These are phyloP conservation scores for Ganoderma boninense DNA, from an alignment of 1,284 basidiomycete species.

Conservation along the genomic window DNA sequence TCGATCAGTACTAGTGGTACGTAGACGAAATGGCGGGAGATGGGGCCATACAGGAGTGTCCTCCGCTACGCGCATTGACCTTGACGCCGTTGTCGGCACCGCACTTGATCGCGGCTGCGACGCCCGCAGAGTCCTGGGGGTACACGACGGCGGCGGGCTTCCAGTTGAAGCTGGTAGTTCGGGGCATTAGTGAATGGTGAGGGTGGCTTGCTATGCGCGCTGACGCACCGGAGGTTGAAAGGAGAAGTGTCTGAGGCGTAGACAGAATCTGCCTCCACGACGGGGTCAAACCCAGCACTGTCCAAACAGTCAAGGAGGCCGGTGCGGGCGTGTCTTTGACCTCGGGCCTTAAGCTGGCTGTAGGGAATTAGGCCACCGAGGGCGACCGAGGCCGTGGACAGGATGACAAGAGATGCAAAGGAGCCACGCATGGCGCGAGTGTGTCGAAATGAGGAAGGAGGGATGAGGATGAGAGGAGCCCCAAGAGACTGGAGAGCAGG, in stretches of 20 bases:
- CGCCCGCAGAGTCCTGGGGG: conserved; percentile 6
- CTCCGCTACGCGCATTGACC: conserved; percentile 23
- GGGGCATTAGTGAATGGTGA: not conserved
- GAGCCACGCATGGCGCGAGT: conserved; percentile 9
- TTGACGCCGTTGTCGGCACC: conserved; percentile 13
- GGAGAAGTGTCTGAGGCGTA: conserved; percentile 14
- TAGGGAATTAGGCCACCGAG: conserved; percentile 8
- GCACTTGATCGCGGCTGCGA: conserved; percentile 16
- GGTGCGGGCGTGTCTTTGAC: not conserved
- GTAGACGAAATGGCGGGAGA: not conserved
- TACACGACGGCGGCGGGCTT: conserved; percentile 17
- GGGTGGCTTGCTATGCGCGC: not conserved
- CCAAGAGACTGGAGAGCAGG: not conserved
- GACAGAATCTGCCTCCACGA: conserved; percentile 14
- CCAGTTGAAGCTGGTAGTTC: conserved; percentile 5
- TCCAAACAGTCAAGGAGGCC: conserved; percentile 12
- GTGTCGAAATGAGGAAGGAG: not conserved
- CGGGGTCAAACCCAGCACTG: conserved; percentile 10
- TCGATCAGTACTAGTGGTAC: too few species aligned
- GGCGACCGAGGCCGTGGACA: conserved; percentile 7
- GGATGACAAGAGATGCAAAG: conserved; percentile 7
- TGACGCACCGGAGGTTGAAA: conserved; percentile 20
- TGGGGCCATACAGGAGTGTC: conserved; percentile 17
- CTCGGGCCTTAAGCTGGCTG: conserved; percentile 13
- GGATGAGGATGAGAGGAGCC: not conserved